Evolutionary conservation across 139 green algal genomes (phyloP), one percentile per base, ranked within the genome.

Genomic region (Tetratostichococcus sp.): DNA sequence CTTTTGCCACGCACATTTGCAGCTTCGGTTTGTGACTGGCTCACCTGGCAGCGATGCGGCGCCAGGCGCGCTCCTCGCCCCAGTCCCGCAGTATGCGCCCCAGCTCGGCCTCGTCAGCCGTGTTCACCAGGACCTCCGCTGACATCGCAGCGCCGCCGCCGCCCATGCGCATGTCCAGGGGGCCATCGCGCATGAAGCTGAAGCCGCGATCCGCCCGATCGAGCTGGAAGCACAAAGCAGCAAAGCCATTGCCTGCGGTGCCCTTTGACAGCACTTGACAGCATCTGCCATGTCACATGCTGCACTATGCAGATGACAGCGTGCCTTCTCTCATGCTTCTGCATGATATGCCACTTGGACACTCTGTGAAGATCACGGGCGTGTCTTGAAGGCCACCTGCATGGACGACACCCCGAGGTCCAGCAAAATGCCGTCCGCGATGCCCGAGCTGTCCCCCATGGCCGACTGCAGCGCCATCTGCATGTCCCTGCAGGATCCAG

Each of bases 401-500:
- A 99, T 98, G 22, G 95, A 98, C 0, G 94, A 98, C 11, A 98
- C 85, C 16, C 95, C 95, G 21, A 98, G 76, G 79, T 99, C 95
- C 74, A 98, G 80, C 35, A 99, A 85, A 35, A 98, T 93, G 66
- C 80, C 93, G 69, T 97, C 87, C n/a, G 76, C 77, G 50, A 30
- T 31, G 16, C 35, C 67, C 8, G 30, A 32, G 26, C 72, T 66
- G 42, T 70, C 50, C 21, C 74, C 70, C 58, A 72, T 43, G 32
- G 89, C 43, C 68, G 77, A 62, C 32, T 66, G 43, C 39, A 92
- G 69, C 43, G 81, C 71, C 21, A 6, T 5, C 21, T 30, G 17
- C 76, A 91, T 77, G 17, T 73, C 30, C 34, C 77, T 78, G 71
- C 22, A 32, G 28, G 30, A 58, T 3, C 32, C 85, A 22, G 31